Evolutionary conservation across 2,329 filamentous ascomycete genomes (phyloP), one percentile per base, ranked within the genome.

Genomic region (Fusarium setosum): DNA sequence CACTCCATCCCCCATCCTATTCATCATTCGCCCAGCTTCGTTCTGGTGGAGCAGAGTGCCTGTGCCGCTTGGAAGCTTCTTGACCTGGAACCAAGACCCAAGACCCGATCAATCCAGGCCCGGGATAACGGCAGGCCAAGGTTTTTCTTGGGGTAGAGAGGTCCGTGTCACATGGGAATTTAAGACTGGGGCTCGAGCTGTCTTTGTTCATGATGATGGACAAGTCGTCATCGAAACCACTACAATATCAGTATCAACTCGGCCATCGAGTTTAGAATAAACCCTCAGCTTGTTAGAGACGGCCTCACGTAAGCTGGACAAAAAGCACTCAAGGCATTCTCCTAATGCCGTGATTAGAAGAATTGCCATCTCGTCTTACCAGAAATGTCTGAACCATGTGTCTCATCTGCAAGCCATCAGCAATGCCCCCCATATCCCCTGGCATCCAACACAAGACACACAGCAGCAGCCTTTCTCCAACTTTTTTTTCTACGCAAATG

Each of bases 401-500:
- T 60, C 54, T 60, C 56, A 62, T 58, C 54, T 65, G 69, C 65
- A 68, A 59, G 52, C 64, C 64, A 67, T 62, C 62, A 49, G 29
- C 34, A 34, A 47, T 50, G 32, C 47, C 29, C 42, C 44, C 21
- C 41, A 31, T 44, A 51, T 41, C 32, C 56, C 50, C 47, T 40
- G 45, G 41, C 24, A 20, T 8, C 35, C 26, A 55, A 20, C 35
- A 17, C 6, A 8, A 41, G 29, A 38, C 13, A 17, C 10, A 37
- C 18, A 32, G 12, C n/a, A 29, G 12, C 47, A 49, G 18, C n/a
- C 20, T 29, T 67, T 65, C 64, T 64, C 64, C 63, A 67, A 67
- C 51, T 65, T 60, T 67, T 29, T 47, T 37, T 50, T n/a, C n/a
- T n/a, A 54, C 40, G 35, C 20, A 44, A 18, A 54, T 55, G 52